Evolutionary conservation across 257 asterid species (phyloP), one percentile per base, ranked within the genome.

Genomic region (Lycium barbarum): DNA sequence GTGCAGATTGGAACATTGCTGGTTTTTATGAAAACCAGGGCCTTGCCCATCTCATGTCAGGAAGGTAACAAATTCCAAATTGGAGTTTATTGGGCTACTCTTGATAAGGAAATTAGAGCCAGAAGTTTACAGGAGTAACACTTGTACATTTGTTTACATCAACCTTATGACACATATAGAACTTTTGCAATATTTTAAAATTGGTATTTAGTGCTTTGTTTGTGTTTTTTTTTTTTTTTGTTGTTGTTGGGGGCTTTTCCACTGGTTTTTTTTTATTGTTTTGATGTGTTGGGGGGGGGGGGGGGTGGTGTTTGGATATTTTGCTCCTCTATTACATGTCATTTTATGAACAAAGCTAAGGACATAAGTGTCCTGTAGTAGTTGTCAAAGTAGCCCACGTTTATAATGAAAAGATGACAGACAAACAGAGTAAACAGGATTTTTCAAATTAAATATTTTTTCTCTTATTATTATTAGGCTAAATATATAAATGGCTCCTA

Each of bases 1-100:
- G 93, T 22, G 97, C 91, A 92, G 96, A 93, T 88, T 96, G 99
- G 96, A 95, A 94, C 83, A 90, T 94, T 66, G 97, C 94, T 59
- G 88, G 97, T 22, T 94, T 92, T 65, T 94, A 92, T 83, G 94
- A 94, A 84, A 92, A 93, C 84, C 96, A 92, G 66, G 98, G 94
- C 11, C 87, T 94, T 14, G 90, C 84, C 47, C 92, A 92, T 83
- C 95, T 93, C 0, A 89, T 94, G 92, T 89, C 99, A 0, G 98
- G 98, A 15, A 88, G 98, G 76, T 92, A 92, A 78, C 13, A 53
- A 53, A 14, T 78, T 78, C 65, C 82, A 26, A 13, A 2, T 26
- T 78, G 65, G 49, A 26, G 12, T 5, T 26, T 1, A 13, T 26
- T 78, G 33, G 12, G 81, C 51, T 22, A 12, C 62, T 49, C 62